A percentile compares a stretch with the other conserved stretches of the same genome.
Evolutionary conservation across 2,329 filamentous ascomycete species (phyloP).

Genomic region (Sarocladiaceae sp.): DNA sequence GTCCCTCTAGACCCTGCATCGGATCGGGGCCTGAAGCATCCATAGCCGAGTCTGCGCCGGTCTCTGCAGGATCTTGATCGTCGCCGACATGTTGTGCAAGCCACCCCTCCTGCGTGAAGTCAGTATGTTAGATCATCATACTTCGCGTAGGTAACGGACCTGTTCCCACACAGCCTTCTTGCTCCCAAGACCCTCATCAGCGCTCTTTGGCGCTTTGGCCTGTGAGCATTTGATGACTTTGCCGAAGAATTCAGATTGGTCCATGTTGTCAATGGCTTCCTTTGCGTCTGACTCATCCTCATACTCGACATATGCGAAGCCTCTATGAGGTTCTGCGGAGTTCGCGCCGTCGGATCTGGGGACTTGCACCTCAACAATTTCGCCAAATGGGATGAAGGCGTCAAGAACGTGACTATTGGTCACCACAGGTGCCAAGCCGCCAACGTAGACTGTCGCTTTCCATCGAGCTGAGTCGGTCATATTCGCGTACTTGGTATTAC

Average conservation of each 20-base stretch:
- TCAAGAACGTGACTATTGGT: slow-evolving; percentile 74
- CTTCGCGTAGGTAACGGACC: slow-evolving; percentile 46
- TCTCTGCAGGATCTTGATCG: slow-evolving; percentile 61
- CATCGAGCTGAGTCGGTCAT: slow-evolving; percentile 83
- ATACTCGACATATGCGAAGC: slow-evolving; percentile 96
- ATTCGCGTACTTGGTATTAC: slow-evolving; percentile 6
- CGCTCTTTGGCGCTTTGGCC: slow-evolving; percentile 88
- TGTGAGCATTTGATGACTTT: slow-evolving; percentile 86
- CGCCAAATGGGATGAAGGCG: slow-evolving; percentile 94
- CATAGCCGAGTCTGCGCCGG: slow-evolving; percentile 21
- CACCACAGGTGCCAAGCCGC: slow-evolving; percentile 77
- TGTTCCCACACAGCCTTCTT: slow-evolving; percentile 97
- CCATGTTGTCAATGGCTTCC: slow-evolving; percentile 99
- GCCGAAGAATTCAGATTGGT: slow-evolving; percentile 92
- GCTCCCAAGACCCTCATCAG: slow-evolving; percentile 82
- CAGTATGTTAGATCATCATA: slow-evolving; percentile 7
- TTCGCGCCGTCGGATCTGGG: slow-evolving; percentile 84
- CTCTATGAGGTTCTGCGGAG: slow-evolving; percentile 74
- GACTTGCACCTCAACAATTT: slow-evolving; percentile 85
- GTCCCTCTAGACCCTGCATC: slow-evolving; percentile 90
- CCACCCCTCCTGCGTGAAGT: slow-evolving; percentile 73
- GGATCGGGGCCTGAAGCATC: slow-evolving; percentile 67
- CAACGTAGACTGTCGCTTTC: slow-evolving; percentile 90
- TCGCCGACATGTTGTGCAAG: slow-evolving; percentile 83
- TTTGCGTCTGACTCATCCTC: slow-evolving; percentile 80